phyloP scores from a whole-genome alignment of 2,329 filamentous ascomycete genomes.

The Penicillium sp. region DNA sequence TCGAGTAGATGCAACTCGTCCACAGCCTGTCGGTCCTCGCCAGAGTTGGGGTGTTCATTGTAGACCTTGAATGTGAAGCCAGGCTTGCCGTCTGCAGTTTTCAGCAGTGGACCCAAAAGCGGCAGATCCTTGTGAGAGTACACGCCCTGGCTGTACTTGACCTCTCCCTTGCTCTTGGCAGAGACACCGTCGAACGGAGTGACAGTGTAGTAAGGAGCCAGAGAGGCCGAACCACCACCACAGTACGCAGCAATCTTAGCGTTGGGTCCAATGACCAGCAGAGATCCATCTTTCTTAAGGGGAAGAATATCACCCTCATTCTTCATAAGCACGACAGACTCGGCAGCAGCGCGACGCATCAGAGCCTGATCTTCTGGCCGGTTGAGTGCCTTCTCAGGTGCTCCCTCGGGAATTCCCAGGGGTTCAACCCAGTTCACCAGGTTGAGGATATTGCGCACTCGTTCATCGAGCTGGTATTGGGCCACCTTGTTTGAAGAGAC shows the following conservation, averaged over 20 bases:
- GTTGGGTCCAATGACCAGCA: slow-evolving; percentile 56
- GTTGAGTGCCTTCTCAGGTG: slow-evolving; percentile 54
- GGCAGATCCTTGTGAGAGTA: slow-evolving; percentile 65
- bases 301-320: slow-evolving; percentile 66
- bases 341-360: slow-evolving; percentile 63
- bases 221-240: slow-evolving; percentile 64
- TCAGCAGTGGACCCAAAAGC: slow-evolving; percentile 54
- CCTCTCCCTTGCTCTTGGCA: slow-evolving; percentile 34
- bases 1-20: slow-evolving; percentile 49
- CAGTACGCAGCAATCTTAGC: slow-evolving; percentile 49
- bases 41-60: slow-evolving; percentile 53
- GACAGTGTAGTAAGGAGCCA: slow-evolving; percentile 46
- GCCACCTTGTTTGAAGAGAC: slow-evolving; percentile 57
- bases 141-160: slow-evolving; percentile 57
- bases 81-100: slow-evolving; percentile 50
- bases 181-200: slow-evolving; percentile 46
- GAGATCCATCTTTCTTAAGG: slow-evolving; percentile 45
- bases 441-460: slow-evolving; percentile 57
- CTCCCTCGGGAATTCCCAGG: slow-evolving; percentile 55
- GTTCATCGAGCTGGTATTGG: slow-evolving; percentile 55
- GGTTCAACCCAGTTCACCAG: slow-evolving; percentile 58
- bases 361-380: slow-evolving; percentile 62
- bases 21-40: slow-evolving; percentile 48
- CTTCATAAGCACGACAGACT: slow-evolving; percentile 71
- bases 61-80: slow-evolving; percentile 64